Evolutionary conservation across 2,329 filamentous ascomycete species (phyloP), one percentile per base, ranked within the genome.

Genomic region (Canariomyces notabilis): DNA sequence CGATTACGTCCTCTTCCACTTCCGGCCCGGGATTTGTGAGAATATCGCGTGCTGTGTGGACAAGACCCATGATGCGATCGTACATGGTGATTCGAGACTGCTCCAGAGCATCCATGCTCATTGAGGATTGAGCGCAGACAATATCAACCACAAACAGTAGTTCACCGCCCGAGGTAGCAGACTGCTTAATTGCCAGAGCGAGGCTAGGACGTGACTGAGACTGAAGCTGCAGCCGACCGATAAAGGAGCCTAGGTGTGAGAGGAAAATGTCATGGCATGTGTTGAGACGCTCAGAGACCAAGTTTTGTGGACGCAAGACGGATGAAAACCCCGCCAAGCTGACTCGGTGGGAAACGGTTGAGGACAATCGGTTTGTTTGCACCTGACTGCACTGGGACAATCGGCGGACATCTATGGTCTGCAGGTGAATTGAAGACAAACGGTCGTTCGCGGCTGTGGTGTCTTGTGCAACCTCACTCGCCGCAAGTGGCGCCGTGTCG

Each of bases 231-330:
- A 96, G 76, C 31, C 81, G 76, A 14, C 93, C 93, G 62, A 97
- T 91, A 64, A 97, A 95, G 4, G 89, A 94, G 41, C 88, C 91
- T 42, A 98, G 79, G 61, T 90, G 86, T 6, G 90, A 93, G 43
- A 98, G 72, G 60, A 97, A 95, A 6, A 80, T 80, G 67, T 97
- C 90, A 68, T 96, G 89, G 41, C 83, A 86, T 40, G 78, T 74
- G 59, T 82, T 85, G 39, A 97, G 77, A 56, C 83, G 83, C 64
- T 90, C 86, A 2, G 90, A 95, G 26, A 93, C 87, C 49, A 96
- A 74, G 58, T 87, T 85, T 50, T 82, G 79, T 52, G 82, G 79
- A 52, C 77, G 76, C 26, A 76, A 76, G 29, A 76, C 70, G 33
- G 80, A 75, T 36, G 83, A 80, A 22, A 81, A 80, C 23, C 81